These are phyloP conservation scores for Mortierella hygrophila DNA, from an alignment of 192 early-diverging fungal genomes.

Conservation along the genomic window DNA sequence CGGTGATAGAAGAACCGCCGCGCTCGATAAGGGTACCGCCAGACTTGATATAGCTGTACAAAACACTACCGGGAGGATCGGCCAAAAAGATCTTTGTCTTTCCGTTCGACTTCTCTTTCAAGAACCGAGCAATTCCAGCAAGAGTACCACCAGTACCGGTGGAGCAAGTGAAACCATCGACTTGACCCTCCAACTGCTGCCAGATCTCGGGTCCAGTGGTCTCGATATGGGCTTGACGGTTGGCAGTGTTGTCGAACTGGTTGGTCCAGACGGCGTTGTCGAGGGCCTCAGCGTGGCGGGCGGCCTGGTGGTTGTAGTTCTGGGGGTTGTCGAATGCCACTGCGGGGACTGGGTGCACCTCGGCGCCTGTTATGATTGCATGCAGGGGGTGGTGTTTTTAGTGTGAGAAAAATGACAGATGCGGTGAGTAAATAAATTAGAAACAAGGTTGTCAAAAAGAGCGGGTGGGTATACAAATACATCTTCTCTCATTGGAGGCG, in stretches of 20 bases:
- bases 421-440: not conserved
- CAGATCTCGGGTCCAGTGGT: slow-evolving; percentile 97
- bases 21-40: slow-evolving; percentile 76
- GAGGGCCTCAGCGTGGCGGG: slow-evolving; percentile 80
- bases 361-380: slow-evolving; percentile 68
- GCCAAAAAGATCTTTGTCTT: slow-evolving; percentile 86
- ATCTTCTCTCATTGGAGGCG: not conserved
- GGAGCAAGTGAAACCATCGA: slow-evolving; percentile 93
- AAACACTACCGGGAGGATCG: slow-evolving; percentile 95
- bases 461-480: not conserved
- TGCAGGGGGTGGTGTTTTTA: not conserved
- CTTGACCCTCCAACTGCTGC: slow-evolving; percentile 81
- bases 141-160: slow-evolving; percentile 95
- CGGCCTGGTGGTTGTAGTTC: slow-evolving; percentile 97
- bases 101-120: slow-evolving; percentile 81
- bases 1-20: slow-evolving; percentile 89
- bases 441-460: slow-evolving; percentile 15
- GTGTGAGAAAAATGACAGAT: not conserved
- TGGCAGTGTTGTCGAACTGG: slow-evolving; percentile 96
- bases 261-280: slow-evolving; percentile 96
- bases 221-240: slow-evolving; percentile 92
- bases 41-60: slow-evolving; percentile 85
- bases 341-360: slow-evolving; percentile 93
- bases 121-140: slow-evolving; percentile 84
- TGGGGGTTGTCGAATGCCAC: slow-evolving; percentile 91